Evolutionary conservation across 2,329 filamentous ascomycete species (phyloP), one percentile per base, ranked within the genome.

Genomic region (Pseudocercospora macadamiae): DNA sequence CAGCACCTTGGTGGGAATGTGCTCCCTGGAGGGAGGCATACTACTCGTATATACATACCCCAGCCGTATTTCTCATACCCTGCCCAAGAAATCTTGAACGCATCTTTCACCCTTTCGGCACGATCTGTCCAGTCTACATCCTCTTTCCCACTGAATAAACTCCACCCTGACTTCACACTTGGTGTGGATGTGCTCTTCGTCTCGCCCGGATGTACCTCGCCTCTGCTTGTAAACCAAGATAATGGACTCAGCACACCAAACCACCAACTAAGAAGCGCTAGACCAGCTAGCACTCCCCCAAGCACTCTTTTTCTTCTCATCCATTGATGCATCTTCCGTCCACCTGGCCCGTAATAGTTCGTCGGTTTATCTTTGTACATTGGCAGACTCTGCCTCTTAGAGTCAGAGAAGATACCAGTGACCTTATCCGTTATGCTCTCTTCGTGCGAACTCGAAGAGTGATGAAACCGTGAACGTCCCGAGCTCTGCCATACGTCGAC

Each of bases 311-410:
- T 90, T 68, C 84, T 83, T 73, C 83, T 83, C 55, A 60, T 34
- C 64, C 61, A 66, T 14, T 55, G 57, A 23, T 57, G 55, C 28
- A 57, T 49, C 62, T 81, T 80, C 62, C 81, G 79, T 68, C 84
- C 83, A 19, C 69, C 66, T 14, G 84, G 85, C 30, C 82, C 78
- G 42, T 84, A 81, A 68, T 90, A 88, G 51, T 82, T 83, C 72
- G 90, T 95, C n/a, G 95, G 95, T 75, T 99, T 99, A 78, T 99
- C 95, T 77, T 99, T 99, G 80, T 99, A 99, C 89, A 97, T 93
- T 45, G 95, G 95, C 63, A 99, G 79, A 58, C 68, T 67, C 23
- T 86, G 80, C 61, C 74, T 74, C 76, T 83, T 80, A 48, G 82
- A 79, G 51, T 76, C 75, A 34, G 87, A 84, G 62, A 93, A 87